phyloP scores from a whole-genome alignment of 192 early-diverging fungal genomes.

The Diversispora epigaea region DNA sequence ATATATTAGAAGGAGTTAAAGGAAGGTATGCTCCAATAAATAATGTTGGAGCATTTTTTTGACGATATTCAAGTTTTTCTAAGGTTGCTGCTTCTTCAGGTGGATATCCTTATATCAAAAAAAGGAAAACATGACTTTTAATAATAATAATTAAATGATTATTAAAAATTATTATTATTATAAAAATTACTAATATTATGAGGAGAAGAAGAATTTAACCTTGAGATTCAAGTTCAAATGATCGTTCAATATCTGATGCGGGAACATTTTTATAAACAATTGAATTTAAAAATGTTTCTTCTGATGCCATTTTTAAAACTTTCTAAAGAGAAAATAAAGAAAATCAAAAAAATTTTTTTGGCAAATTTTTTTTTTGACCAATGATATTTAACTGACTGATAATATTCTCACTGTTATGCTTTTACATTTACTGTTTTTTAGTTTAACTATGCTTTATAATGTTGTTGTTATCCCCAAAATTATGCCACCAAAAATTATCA shows the following conservation, averaged over 20 bases:
- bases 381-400: too few relatives aligned
- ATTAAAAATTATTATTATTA: background rate
- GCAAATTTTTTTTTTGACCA: too few relatives aligned
- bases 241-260: slow-evolving; percentile 11
- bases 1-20: background rate
- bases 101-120: slow-evolving; percentile 38
- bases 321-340: too few relatives aligned
- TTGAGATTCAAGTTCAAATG: slow-evolving; percentile 30
- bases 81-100: slow-evolving; percentile 48
- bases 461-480: too few relatives aligned
- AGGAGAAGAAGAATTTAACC: background rate
- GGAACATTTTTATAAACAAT: background rate
- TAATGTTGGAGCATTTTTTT: slow-evolving; percentile 39
- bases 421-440: too few relatives aligned
- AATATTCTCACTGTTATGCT: too few relatives aligned
- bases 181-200: background rate
- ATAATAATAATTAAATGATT: background rate
- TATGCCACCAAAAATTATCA: too few relatives aligned
- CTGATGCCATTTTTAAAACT: too few relatives aligned
- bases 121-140: background rate
- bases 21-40: slow-evolving; percentile 44
- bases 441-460: too few relatives aligned
- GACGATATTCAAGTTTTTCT: slow-evolving; percentile 43
- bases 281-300: background rate
- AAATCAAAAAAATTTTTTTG: too few relatives aligned